Evolutionary conservation across 225 moss, liverwort and hornwort genomes (phyloP).

Genomic region (Physcomitrium patens): DNA sequence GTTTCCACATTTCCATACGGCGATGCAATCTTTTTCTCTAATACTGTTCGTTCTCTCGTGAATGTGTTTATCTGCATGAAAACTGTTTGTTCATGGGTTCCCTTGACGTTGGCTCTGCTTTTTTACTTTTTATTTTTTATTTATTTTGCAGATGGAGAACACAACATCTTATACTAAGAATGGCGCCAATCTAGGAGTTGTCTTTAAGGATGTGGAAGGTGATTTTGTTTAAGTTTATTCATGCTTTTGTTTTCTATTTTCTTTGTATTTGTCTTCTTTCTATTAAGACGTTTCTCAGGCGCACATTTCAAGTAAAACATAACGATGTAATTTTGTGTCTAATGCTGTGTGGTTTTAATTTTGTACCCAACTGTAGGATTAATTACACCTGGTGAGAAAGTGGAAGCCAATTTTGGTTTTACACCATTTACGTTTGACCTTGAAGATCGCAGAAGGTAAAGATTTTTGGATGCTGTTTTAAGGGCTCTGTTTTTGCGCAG

Average conservation of each 20-base stretch:
- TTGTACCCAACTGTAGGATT: slow-evolving; percentile 46
- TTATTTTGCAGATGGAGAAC: slow-evolving; percentile 42
- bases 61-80: no score
- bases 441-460: slow-evolving; percentile 36
- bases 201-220: slow-evolving; percentile 48
- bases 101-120: background rate
- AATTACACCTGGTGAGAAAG: slow-evolving; percentile 46
- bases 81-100: background rate
- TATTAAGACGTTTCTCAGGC: background rate
- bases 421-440: slow-evolving; percentile 40
- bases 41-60: no score
- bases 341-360: slow-evolving; percentile 34
- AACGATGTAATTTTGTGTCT: background rate
- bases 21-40: no score
- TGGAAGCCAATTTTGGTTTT: slow-evolving; percentile 43
- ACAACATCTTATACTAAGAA: slow-evolving; percentile 46
- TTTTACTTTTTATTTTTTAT: background rate
- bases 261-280: background rate
- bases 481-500: background rate
- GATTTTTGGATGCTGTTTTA: slow-evolving; percentile 2
- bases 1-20: no score
- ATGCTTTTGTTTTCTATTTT: background rate
- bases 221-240: slow-evolving; percentile 20
- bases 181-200: slow-evolving; percentile 40
- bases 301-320: background rate